These are phyloP conservation scores for Cocos nucifera DNA, from an alignment of 176 grass and related monocot genomes.

Conservation along the genomic window DNA sequence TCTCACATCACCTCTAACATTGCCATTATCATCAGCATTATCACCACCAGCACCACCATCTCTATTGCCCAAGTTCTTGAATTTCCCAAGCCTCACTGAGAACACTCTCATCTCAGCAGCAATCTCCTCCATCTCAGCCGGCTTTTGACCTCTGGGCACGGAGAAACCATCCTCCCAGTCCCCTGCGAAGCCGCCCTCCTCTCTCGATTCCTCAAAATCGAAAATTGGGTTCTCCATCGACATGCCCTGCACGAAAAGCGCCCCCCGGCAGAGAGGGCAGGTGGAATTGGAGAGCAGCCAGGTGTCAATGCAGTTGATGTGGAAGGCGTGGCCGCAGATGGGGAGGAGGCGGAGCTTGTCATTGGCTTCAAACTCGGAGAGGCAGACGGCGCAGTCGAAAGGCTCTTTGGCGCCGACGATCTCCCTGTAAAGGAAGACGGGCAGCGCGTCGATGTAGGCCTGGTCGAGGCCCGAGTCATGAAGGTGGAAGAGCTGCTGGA, in stretches of 20 bases:
- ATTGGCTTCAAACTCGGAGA: constrained; percentile 66
- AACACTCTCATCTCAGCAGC: constrained; percentile 54
- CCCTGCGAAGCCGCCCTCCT: constrained; percentile 29
- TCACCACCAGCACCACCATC: constrained; percentile 7
- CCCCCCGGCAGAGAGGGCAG: constrained; percentile 75
- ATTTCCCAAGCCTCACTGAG: constrained; percentile 79
- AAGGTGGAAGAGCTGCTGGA: constrained; percentile 91
- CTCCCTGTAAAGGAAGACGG: constrained; percentile 80
- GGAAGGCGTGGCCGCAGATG: constrained; percentile 81
- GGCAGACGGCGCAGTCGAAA: constrained; percentile 85
- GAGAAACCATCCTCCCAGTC: constrained; percentile 24
- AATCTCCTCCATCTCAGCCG: constrained; percentile 16
- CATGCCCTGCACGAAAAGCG: constrained; percentile 37
- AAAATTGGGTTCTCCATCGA: constrained; percentile 39
- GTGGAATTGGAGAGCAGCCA: constrained; percentile 96
- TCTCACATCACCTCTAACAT: constrained; percentile 24
- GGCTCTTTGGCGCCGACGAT: constrained; percentile 75
- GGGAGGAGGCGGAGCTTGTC: constrained; percentile 73
- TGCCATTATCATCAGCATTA: constrained; percentile 13
- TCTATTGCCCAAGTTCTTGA: constrained; percentile 53
- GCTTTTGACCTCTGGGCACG: constrained; percentile 16
- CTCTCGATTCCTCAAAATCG: constrained; percentile 39
- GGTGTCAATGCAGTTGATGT: constrained; percentile 76
- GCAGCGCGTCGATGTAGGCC: constrained; percentile 77
- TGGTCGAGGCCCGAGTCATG: constrained; percentile 89